Percentiles rank a stretch among this genome's conserved stretches.
Conservation (phyloP, 2,329 filamentous ascomycete genomes). For the Ophiostoma tasmaniense region DNA sequence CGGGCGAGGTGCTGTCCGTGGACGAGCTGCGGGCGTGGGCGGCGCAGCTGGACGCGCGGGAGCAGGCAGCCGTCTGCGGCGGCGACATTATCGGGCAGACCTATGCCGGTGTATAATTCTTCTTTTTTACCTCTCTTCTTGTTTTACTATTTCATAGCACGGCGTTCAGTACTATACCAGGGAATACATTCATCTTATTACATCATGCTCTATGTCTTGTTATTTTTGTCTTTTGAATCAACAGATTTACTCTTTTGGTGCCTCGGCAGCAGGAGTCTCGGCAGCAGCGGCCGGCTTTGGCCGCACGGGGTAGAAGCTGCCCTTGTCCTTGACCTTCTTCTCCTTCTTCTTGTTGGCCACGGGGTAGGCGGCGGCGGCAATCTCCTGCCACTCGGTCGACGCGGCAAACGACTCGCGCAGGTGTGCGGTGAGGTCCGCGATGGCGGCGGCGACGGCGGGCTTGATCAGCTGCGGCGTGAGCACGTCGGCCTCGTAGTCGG, state of each 20-base stretch:
- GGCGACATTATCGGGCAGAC: constrained; percentile 20
- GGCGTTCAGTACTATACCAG: constrained; percentile 3
- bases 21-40: constrained; percentile 22
- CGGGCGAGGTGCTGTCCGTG: constrained; percentile 16
- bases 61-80: constrained; percentile 22
- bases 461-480: constrained; percentile 84
- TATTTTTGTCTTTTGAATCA: not conserved
- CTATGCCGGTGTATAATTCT: constrained; percentile 21
- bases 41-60: constrained; percentile 17
- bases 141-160: not conserved
- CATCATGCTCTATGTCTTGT: not conserved
- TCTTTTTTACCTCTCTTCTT: not conserved
- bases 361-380: constrained; percentile 75
- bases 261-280: constrained; percentile 4
- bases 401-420: constrained; percentile 66
- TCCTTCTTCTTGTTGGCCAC: constrained; percentile 53
- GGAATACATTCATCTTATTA: not conserved
- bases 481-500: constrained; percentile 72
- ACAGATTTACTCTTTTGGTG: constrained; percentile 1
- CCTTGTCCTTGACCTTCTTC: constrained; percentile 27
- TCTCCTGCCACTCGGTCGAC: constrained; percentile 70
- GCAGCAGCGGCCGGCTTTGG: constrained; percentile 15
- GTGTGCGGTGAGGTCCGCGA: constrained; percentile 66
- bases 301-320: constrained; percentile 22
- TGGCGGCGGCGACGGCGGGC: constrained; percentile 65